Base-by-base conservation (phyloP, 2,329 filamentous ascomycete genomes). In the Ilyonectria destructans region DNA sequence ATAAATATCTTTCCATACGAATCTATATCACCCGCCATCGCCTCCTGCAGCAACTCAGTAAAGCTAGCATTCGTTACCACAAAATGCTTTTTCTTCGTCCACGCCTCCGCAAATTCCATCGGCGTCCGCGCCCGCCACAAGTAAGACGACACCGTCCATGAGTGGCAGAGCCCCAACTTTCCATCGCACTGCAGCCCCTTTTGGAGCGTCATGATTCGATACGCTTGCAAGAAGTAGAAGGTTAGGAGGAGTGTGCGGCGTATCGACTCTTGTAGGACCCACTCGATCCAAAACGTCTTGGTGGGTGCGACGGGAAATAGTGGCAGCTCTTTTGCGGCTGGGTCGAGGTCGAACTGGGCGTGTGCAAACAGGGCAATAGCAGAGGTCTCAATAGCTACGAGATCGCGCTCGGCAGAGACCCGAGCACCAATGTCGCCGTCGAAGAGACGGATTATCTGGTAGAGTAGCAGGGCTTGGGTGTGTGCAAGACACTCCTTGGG, bases 191-290 rank as follows among this genome's bases (percentile, higher is more conserved):
- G 64, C 19, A 71, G 49, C 3, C 67, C 67, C 9, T 63, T 64
- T 3, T 74, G 69, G 2, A 78, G 79, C 2, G 77, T 65, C n/a
- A 84, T 68, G 17, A 82, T 69, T 2, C 79, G 77, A 65, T 83
- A 82, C 13, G 76, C 68, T 54, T 83, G 79, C 19, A 82, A 58
- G 59, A 88, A 81, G 49, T 86, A 87, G 68, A 85, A 85, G 0
- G 83, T 75, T 13, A 86, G 79, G 1, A 89, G 77, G 0, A 86
- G 79, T 0, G 87, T 89, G 17, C 88, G 84, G 2, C 87, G 82
- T 1, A 84, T 79, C 0, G 87, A 88, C 73, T 90, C 88, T 12
- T 87, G 82, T 21, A 88, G 79, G 3, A 87, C 77, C 85, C 86
- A 90, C 1, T 81, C 79, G 8, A 78, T 75, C 87, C 87, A 90